These are phyloP conservation scores for Fusarium pseudograminearum DNA, from an alignment of 2,329 filamentous ascomycete genomes.

Conservation along the genomic window DNA sequence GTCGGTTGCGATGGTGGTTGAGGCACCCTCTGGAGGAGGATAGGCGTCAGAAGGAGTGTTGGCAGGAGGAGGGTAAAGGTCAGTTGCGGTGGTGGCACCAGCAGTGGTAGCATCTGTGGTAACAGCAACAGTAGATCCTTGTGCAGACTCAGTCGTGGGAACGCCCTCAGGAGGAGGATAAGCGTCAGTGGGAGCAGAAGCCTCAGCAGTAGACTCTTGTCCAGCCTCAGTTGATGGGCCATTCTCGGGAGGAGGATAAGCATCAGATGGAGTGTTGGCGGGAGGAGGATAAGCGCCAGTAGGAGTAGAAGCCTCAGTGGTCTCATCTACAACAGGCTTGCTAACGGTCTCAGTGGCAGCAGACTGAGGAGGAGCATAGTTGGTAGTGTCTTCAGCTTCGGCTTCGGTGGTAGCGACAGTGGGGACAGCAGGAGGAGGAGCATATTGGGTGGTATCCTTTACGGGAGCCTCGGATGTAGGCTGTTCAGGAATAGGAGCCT, in stretches of 20 bases:
- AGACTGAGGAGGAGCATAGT: conserved; percentile 20
- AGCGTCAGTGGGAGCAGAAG: neutral
- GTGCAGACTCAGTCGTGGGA: neutral
- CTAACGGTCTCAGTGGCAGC: conserved; percentile 12
- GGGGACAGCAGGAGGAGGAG: conserved; percentile 15
- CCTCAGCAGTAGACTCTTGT: neutral
- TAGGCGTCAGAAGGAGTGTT: conserved; percentile 2
- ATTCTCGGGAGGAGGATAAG: conserved; percentile 3
- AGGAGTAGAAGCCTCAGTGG: conserved; percentile 11
- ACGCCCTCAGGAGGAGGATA: conserved; percentile 6
- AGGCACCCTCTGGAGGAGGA: conserved; percentile 6
- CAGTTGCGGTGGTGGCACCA: neutral
- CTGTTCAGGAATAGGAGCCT: neutral
- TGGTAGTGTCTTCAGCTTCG: conserved; percentile 7
- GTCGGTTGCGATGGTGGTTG: neutral
- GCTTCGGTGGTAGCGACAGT: conserved; percentile 24
- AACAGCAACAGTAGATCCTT: neutral
- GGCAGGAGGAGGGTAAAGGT: neutral
- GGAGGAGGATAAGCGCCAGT: conserved; percentile 14
- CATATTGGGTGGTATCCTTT: conserved; percentile 17
- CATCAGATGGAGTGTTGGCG: neutral
- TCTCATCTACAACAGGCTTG: conserved; percentile 14
- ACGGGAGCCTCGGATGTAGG: neutral
- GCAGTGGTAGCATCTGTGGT: neutral
- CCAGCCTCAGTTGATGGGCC: conserved; percentile 4